Conservation (phyloP, 768 basidiomycete genomes). For the Boletus edulis region DNA sequence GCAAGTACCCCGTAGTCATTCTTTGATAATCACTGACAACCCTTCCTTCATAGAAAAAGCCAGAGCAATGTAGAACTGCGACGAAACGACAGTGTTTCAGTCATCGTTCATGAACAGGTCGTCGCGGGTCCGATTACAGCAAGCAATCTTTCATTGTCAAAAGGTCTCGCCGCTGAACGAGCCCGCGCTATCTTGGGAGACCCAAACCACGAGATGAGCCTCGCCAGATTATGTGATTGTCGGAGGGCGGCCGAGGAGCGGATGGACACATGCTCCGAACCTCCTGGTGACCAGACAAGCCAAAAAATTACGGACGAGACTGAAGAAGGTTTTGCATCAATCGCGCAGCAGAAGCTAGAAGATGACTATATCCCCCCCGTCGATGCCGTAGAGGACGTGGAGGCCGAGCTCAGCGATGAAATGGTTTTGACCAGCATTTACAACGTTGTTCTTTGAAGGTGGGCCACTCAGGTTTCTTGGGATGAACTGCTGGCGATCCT, state of each 20-base stretch:
- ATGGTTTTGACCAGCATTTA: neutral
- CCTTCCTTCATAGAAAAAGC: slow-evolving; percentile 33
- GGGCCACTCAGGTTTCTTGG: slow-evolving; percentile 21
- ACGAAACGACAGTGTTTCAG: slow-evolving; percentile 50
- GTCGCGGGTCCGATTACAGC: slow-evolving; percentile 64
- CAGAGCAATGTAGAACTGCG: slow-evolving; percentile 43
- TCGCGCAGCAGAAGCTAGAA: slow-evolving; percentile 35
- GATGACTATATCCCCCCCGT: slow-evolving; percentile 19
- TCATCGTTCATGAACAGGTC: slow-evolving; percentile 55
- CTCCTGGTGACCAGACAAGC: slow-evolving; percentile 16
- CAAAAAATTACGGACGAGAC: slow-evolving; percentile 42
- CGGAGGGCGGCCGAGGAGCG: slow-evolving; percentile 16
- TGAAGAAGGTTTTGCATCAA: slow-evolving; percentile 47
- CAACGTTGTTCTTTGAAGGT: slow-evolving; percentile 4
- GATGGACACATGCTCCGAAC: slow-evolving; percentile 14
- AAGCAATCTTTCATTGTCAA: slow-evolving; percentile 56
- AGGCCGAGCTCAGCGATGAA: slow-evolving; percentile 21
- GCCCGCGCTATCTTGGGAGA: slow-evolving; percentile 56
- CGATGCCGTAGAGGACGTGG: slow-evolving; percentile 16
- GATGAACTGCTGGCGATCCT: slow-evolving; percentile 33
- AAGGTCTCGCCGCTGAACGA: slow-evolving; percentile 63
- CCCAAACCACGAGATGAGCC: slow-evolving; percentile 39
- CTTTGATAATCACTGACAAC: slow-evolving; percentile 1
- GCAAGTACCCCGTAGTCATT: slow-evolving; percentile 33
- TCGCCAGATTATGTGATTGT: slow-evolving; percentile 46